Conservation (phyloP, 225 moss, liverwort and hornwort species). For the Marchantia paleacea region DNA sequence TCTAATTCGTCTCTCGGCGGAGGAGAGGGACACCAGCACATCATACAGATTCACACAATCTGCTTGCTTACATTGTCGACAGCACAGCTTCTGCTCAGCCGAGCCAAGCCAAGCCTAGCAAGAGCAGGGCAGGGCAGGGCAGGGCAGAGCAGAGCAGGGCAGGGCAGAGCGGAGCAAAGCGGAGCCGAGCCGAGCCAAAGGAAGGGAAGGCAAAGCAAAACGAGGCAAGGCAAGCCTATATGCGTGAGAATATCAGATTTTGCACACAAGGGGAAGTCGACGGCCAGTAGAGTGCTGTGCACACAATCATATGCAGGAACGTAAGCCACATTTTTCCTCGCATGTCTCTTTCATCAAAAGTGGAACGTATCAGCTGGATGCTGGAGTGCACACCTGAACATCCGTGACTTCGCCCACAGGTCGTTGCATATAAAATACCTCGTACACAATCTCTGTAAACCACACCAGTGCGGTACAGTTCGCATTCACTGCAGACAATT, state of each 20-base stretch:
- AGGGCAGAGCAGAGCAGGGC: no score
- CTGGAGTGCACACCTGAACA: not conserved
- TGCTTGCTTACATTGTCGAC: no score
- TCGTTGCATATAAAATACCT: not conserved
- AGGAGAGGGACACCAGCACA: no score
- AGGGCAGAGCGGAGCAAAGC: no score
- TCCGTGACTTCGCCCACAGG: not conserved
- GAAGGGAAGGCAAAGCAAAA: no score
- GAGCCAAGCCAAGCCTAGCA: no score
- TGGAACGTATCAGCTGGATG: not conserved
- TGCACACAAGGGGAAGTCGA: not conserved
- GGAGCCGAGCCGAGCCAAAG: no score
- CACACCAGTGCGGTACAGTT: not conserved
- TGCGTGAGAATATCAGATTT: not conserved
- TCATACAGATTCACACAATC: no score
- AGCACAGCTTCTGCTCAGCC: no score
- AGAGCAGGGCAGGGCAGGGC: no score
- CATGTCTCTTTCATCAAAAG: not conserved
- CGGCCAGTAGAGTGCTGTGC: not conserved
- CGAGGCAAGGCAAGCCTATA: no score
- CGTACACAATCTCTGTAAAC: not conserved
- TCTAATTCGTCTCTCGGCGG: no score
- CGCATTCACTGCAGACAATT: not conserved
- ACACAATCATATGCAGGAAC: not conserved
- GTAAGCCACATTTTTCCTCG: not conserved